Evolutionary conservation across 1,284 basidiomycete genomes (phyloP).

Genomic region (Golubevia pallescens): DNA sequence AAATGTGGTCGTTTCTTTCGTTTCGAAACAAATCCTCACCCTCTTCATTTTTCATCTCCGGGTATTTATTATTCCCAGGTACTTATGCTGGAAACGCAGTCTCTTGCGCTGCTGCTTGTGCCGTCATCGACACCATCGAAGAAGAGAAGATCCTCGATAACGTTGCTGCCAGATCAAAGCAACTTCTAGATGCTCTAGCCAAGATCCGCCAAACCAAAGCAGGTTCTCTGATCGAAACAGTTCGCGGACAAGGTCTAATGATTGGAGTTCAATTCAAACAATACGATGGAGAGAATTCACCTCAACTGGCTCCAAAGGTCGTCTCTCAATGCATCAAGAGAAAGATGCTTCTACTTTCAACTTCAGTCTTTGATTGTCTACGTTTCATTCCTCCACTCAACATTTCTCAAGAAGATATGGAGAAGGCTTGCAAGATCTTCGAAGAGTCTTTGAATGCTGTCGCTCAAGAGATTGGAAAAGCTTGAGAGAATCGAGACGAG

Average conservation of each 20-base stretch:
- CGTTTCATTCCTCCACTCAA: conserved; percentile 57
- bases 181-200: conserved; percentile 40
- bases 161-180: conserved; percentile 34
- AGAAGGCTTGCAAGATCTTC: conserved; percentile 42
- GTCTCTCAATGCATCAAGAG: conserved; percentile 41
- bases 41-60: no score
- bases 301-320: conserved; percentile 38
- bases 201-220: conserved; percentile 23
- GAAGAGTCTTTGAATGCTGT: conserved; percentile 20
- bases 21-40: no score
- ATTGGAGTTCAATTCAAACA: conserved; percentile 50
- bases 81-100: conserved; percentile 60
- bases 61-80: no score
- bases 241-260: conserved; percentile 57
- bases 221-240: conserved; percentile 48
- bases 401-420: conserved; percentile 41
- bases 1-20: no score
- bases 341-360: conserved; percentile 53
- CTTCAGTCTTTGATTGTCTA: conserved; percentile 50
- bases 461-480: no score
- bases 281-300: no score
- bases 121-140: conserved; percentile 44
- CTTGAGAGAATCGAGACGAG: no score
- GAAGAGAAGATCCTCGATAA: conserved; percentile 54
- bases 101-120: conserved; percentile 44